These are phyloP conservation scores for Russula lepida DNA, from an alignment of 768 basidiomycete genomes.

Conservation along the genomic window DNA sequence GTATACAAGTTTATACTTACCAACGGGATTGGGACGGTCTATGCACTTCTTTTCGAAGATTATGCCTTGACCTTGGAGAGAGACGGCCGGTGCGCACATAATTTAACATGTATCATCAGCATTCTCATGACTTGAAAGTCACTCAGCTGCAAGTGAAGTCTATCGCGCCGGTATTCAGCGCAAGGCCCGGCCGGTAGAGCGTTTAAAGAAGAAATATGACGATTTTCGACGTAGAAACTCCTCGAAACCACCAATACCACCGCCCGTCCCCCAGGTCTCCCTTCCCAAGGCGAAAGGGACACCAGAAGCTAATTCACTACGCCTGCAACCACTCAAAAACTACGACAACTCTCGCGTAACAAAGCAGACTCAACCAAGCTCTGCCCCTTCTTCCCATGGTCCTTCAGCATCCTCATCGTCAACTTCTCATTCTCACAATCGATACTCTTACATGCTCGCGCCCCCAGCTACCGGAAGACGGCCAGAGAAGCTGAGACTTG, in stretches of 20 bases:
- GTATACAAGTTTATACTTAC: slow-evolving; percentile 49
- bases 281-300: slow-evolving; percentile 20
- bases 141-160: slow-evolving; percentile 67
- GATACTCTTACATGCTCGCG: slow-evolving; percentile 68
- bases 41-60: slow-evolving; percentile 83
- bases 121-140: slow-evolving; percentile 35
- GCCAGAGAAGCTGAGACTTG: slow-evolving; percentile 62
- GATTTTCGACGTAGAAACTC: slow-evolving; percentile 47
- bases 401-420: slow-evolving; percentile 22
- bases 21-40: slow-evolving; percentile 52
- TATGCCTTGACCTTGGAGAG: slow-evolving; percentile 76
- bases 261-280: neutral
- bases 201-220: slow-evolving; percentile 71
- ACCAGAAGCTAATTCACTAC: slow-evolving; percentile 16
- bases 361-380: slow-evolving; percentile 24
- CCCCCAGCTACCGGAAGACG: slow-evolving; percentile 61
- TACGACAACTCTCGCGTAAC: slow-evolving; percentile 2
- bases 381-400: slow-evolving; percentile 23
- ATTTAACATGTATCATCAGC: neutral
- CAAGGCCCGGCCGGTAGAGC: slow-evolving; percentile 72
- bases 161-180: slow-evolving; percentile 78
- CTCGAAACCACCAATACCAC: slow-evolving; percentile 2
- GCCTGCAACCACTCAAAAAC: slow-evolving; percentile 19
- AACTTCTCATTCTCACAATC: slow-evolving; percentile 23
- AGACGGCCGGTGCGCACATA: slow-evolving; percentile 51